Conservation (phyloP, 208 protist genomes). For the Acanthamoeba triangularis region DNA sequence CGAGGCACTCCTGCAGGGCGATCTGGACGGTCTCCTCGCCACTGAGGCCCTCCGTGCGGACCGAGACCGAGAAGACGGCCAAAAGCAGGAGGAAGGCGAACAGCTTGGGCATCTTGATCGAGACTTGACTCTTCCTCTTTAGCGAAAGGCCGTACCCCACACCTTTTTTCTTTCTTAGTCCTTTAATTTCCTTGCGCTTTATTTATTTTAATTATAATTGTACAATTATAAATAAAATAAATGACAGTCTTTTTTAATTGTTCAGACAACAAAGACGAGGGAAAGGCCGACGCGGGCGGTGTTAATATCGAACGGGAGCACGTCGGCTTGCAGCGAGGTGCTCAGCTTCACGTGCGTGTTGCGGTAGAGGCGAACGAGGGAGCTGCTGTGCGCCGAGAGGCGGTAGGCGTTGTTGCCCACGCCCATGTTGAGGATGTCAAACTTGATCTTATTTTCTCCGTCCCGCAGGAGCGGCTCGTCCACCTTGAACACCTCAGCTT, state of each 20-base stretch:
- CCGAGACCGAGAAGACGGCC: too few species aligned
- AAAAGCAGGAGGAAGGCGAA: background rate
- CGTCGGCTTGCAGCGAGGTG: constrained; percentile 18
- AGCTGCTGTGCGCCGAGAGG: background rate
- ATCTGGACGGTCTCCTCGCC: too few species aligned
- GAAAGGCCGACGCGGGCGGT: background rate
- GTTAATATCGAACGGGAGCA: background rate
- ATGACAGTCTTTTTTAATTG: too few species aligned
- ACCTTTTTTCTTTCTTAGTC: too few species aligned
- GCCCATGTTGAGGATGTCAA: background rate
- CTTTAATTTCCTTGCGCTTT: too few species aligned
- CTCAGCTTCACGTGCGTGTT: background rate
- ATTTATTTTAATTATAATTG: too few species aligned
- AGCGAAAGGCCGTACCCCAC: too few species aligned
- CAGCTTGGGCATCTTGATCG: background rate
- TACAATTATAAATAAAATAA: too few species aligned
- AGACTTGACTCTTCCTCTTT: background rate
- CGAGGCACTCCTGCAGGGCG: too few species aligned
- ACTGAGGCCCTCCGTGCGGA: too few species aligned
- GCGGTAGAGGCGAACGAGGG: background rate
- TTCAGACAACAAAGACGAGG: background rate
- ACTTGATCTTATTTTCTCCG: background rate
- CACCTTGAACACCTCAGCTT: background rate
- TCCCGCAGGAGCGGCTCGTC: background rate
- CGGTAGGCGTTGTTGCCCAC: background rate